Evolutionary conservation across 23 red algal genomes (phyloP), one percentile per base, ranked within the genome.

Genomic region (Gracilariopsis chorda): DNA sequence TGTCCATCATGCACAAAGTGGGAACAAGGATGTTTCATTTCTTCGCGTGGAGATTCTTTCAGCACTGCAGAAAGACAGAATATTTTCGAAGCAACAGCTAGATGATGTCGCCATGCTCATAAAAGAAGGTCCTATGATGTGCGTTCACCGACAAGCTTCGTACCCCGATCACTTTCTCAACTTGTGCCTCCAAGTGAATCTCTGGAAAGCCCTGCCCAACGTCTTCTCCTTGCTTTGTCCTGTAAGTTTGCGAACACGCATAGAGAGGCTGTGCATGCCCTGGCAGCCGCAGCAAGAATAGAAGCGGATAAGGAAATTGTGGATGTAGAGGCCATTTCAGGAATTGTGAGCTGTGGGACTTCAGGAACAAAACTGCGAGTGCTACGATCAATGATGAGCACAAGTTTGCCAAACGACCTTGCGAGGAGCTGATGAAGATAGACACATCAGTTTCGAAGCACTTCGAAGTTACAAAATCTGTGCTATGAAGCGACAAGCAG

Each of bases 381-480:
- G 28, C 33, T 88, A 39, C 67, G 83, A 56, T 62, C 62, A 4
- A 62, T 88, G 69, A 8, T 88, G 29, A 65, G 65, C 2, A 73
- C 62, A 70, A 65, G 39, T 48, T 34, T 88, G 25, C 57, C 62
- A 35, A 88, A 88, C 65, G 83, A 88, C 49, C 83, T 88, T 77
- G 83, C 83, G 1, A 72, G 64, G 28, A 76, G 83, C 40, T 88
- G 69, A 61, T 7, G 19, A 55, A 52, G 40, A 49, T 88, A 42
- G 83, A 88, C 40, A 48, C 65, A n/a, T 41, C 45, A 49, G 43
- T 74, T 43, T 17, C 62, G 29, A 57, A 53, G 65, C 48, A 77
- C 29, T 74, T 88, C 25, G 83, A 88, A 88, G 83, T 88, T 88
- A 65, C 83, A n/a, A 60, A 49, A 65, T 69, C 39, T 32, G 83